Conservation (phyloP, 73 alveolate genomes). For the Halteria grandinella region DNA sequence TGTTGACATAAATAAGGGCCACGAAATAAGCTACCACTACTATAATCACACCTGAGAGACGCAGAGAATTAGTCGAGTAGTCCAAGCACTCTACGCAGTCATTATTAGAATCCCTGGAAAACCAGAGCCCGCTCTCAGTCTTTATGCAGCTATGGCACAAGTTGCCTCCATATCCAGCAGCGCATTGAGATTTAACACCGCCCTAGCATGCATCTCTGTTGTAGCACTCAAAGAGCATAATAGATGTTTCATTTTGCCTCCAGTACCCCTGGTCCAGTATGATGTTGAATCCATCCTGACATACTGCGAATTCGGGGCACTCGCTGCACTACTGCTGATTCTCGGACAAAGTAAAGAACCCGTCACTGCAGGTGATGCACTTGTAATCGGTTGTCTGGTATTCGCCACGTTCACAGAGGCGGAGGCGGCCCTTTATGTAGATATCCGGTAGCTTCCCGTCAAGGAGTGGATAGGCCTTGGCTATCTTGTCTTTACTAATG, state of each 20-base stretch:
- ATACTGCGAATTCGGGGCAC: slow-evolving; percentile 61
- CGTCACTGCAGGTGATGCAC: slow-evolving; percentile 56
- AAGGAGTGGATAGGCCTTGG: background rate
- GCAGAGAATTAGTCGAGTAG: background rate
- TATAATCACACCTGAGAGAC: slow-evolving; percentile 28
- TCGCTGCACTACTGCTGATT: slow-evolving; percentile 21
- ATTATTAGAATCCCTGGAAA: slow-evolving; percentile 21
- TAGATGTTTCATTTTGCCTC: slow-evolving; percentile 42
- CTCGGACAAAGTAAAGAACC: slow-evolving; percentile 31
- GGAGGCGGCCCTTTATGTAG: slow-evolving; percentile 3
- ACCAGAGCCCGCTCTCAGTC: slow-evolving; percentile 17
- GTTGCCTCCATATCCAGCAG: slow-evolving; percentile 65
- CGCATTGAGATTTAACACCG: slow-evolving; percentile 31
- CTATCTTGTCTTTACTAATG: background rate
- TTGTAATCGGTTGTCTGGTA: slow-evolving; percentile 3
- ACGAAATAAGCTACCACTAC: background rate
- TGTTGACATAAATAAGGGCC: slow-evolving; percentile 10
- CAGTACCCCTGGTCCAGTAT: slow-evolving; percentile 56
- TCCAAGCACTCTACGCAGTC: slow-evolving; percentile 62
- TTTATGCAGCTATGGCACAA: slow-evolving; percentile 64
- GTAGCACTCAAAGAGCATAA: slow-evolving; percentile 38
- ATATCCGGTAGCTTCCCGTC: background rate
- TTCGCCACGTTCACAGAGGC: slow-evolving; percentile 67
- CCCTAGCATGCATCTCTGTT: slow-evolving; percentile 55
- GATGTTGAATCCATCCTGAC: slow-evolving; percentile 51